Base-by-base conservation (phyloP, 2,329 filamentous ascomycete genomes). In the Colletotrichum sp. region DNA sequence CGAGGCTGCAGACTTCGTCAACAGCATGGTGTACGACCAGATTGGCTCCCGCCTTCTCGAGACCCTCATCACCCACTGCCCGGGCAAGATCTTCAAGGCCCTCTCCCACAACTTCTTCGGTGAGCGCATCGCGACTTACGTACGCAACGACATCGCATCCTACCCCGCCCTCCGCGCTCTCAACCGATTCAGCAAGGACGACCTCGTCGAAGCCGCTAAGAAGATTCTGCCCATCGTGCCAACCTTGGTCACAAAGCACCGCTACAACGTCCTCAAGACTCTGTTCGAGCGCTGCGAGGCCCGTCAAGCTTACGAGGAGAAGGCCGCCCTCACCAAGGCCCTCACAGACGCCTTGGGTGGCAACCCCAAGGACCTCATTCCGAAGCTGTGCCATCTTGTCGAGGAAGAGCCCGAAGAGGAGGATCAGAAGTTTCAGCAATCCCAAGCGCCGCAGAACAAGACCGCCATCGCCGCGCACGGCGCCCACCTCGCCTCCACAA, bases 1-100 rank as follows among this genome's bases (percentile, higher is more conserved):
- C 39, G 94, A 93, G 65, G 94, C 95, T 6, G 90, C 92, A 13
- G 88, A 90, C 18, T 98, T 99, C 82, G 90, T 99, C 82, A 96
- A 95, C 80, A 93, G 94, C 72, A 91, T 99, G 82, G 89, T 98
- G 30, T 99, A 98, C 84, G 96, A 99, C 81, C 90, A 94, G 3
- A 93, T 99, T 68, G 97, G 97, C 18, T 98, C 96, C 5, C 93
- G 96, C 60, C 89, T 99, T 3, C 89, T 99, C 26, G 97, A 99
- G 86, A 95, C 93, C 1, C 93, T 99, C 77, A 91, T 98, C 78
- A 91, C 93, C 30, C 90, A 94, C 81, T 92, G 93, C 18, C 96
- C 97, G 0, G 96, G 95, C 59, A 98, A 97, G 85, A 86, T 96
- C 39, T 99, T 99, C 91, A 98, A 98, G 84, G 91, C 92, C 16